A percentile compares a stretch with the other conserved stretches of the same genome.
Evolutionary conservation across 768 basidiomycete genomes (phyloP).

Genomic region (Leccinum ochraceum): DNA sequence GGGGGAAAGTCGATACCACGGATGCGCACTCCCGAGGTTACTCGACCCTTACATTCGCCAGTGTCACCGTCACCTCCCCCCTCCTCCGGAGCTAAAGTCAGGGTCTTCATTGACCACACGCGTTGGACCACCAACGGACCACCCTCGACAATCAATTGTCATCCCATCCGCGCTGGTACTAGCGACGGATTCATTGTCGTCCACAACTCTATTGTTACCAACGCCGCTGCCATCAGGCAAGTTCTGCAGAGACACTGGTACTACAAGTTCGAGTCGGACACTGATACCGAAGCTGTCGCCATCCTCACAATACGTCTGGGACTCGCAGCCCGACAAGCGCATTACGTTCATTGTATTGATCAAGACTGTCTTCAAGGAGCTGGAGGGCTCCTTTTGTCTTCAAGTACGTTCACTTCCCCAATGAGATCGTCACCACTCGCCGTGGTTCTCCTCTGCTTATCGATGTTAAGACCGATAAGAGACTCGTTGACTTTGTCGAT

Average conservation of each 20-base stretch:
- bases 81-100: slow-evolving; percentile 9
- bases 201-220: slow-evolving; percentile 99
- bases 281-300: slow-evolving; percentile 97
- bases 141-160: slow-evolving; percentile 87
- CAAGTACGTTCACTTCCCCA: slow-evolving; percentile 95
- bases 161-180: slow-evolving; percentile 87
- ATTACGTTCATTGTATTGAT: slow-evolving; percentile 87
- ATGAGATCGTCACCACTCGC: slow-evolving; percentile 93
- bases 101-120: slow-evolving; percentile 94
- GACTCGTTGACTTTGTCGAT: slow-evolving; percentile 98
- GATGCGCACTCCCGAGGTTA: slow-evolving; percentile 14
- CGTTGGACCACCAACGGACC: slow-evolving; percentile 99
- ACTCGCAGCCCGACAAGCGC: slow-evolving; percentile 84
- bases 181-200: slow-evolving; percentile 87
- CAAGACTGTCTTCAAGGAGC: slow-evolving; percentile 95
- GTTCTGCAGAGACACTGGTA: slow-evolving; percentile 91
- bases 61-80: not conserved
- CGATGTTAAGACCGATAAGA: slow-evolving; percentile 99
- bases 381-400: slow-evolving; percentile 99
- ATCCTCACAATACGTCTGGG: slow-evolving; percentile 96
- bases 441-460: slow-evolving; percentile 95
- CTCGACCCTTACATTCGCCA: not conserved
- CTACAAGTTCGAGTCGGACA: slow-evolving; percentile 91
- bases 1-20: slow-evolving; percentile 3
- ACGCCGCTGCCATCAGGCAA: slow-evolving; percentile 81